Evolutionary conservation across 202 grass and related monocot species (phyloP).

Genomic region (Elaeis oleifera): DNA sequence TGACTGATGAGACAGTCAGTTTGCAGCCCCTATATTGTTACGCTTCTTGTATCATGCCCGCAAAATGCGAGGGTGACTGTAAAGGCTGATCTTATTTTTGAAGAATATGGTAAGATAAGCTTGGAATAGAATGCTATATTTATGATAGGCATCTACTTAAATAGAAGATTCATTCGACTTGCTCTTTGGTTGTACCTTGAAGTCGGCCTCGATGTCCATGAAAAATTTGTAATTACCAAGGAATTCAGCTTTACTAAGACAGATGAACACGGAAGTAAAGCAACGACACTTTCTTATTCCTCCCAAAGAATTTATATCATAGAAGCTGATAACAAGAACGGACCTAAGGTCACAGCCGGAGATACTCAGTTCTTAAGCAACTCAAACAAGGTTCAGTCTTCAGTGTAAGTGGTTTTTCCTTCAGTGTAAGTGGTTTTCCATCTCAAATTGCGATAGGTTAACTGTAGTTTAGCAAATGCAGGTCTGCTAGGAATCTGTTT

Average conservation of each 20-base stretch:
- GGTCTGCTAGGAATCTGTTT: background rate
- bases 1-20: constrained; percentile 20
- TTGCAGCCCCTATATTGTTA: constrained; percentile 73
- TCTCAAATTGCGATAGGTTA: background rate
- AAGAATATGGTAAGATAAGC: constrained; percentile 67
- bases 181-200: constrained; percentile 24
- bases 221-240: constrained; percentile 60
- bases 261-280: constrained; percentile 22
- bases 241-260: constrained; percentile 32
- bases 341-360: background rate
- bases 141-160: no score
- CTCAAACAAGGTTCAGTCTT: background rate
- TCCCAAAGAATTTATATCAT: constrained; percentile 64
- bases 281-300: constrained; percentile 15
- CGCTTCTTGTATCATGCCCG: constrained; percentile 57
- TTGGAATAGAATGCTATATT: background rate
- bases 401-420: constrained; percentile 18
- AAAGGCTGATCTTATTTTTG: constrained; percentile 76
- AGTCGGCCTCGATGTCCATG: constrained; percentile 84
- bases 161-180: background rate
- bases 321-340: constrained; percentile 36
- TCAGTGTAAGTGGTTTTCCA: constrained; percentile 22
- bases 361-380: constrained; percentile 6
- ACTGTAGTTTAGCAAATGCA: no score
- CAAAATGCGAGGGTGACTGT: constrained; percentile 54